Evolutionary conservation across 2,329 filamentous ascomycete genomes (phyloP), one percentile per base, ranked within the genome.

Genomic region (Phialemoniopsis sp.): DNA sequence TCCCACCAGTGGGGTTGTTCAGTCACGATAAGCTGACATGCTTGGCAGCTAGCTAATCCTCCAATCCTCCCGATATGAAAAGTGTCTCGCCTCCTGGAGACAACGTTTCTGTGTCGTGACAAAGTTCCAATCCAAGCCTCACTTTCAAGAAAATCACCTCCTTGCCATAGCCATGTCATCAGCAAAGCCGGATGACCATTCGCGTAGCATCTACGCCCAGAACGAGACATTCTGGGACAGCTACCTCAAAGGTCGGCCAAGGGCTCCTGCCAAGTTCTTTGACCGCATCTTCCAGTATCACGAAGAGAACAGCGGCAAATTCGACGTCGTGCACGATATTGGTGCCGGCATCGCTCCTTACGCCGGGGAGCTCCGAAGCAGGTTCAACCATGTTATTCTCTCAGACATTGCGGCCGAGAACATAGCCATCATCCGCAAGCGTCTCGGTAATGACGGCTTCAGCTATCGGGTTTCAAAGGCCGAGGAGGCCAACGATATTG

Each of bases 211-310:
- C 10, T 26, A 26, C 39, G 33, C 36, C 42, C 44, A 38, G 39
- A 41, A 51, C 40, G 32, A 48, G 14, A 30, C 40, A 4, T 56
- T 56, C 35, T 56, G 51, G 51, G 39, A 46, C 26, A 50, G 46
- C 36, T 54, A 56, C 26, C 39, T 51, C 26, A 50, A 46, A 34
- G 51, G 52, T 13, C 40, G 54, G 7, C 50, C 48, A 15, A 13
- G 34, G 3, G 26, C 41, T 2, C 52, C 52, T 5, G 32, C 47
- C 6, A 31, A 32, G 5, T 43, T 57, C 31, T 53, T 52, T 35
- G 36, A 48, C 13, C 43, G 48, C 4, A 44, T 56, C 17, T 54
- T 47, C 42, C 28, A 30, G 29, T 56, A 56, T 33, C 54, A 57
- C 31, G 30, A 32, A 13, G 30, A 13, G 3, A 45, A 55, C 14